Evolutionary conservation across 2,329 filamentous ascomycete species (phyloP).

Genomic region (Penicillium sp.): DNA sequence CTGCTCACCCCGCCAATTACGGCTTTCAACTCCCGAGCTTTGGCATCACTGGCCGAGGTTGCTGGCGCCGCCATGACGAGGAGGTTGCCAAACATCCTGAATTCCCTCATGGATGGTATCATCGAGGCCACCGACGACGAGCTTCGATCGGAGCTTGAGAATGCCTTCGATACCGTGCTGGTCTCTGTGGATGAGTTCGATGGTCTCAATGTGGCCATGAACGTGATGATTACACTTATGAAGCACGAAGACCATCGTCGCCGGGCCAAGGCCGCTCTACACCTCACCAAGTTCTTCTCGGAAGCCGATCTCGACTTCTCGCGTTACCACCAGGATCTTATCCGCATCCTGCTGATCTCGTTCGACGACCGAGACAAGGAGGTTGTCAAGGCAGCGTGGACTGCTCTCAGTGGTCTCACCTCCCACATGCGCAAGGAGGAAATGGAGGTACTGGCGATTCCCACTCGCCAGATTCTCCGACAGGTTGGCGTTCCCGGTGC

Average conservation of each 20-base stretch:
- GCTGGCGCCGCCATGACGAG: constrained; percentile 90
- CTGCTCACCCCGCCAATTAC: constrained; percentile 88
- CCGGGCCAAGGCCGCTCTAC: constrained; percentile 75
- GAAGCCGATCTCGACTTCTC: constrained; percentile 85
- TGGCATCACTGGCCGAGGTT: constrained; percentile 91
- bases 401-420: constrained; percentile 82
- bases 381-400: constrained; percentile 89
- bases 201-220: constrained; percentile 94
- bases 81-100: constrained; percentile 85
- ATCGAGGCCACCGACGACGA: constrained; percentile 73
- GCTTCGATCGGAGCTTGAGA: constrained; percentile 72
- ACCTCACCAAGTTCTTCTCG: constrained; percentile 85
- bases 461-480: constrained; percentile 82
- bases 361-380: constrained; percentile 85
- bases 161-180: constrained; percentile 85
- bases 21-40: constrained; percentile 89
- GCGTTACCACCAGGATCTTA: constrained; percentile 92
- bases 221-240: constrained; percentile 80
- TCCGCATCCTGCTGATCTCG: constrained; percentile 84
- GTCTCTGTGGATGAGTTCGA: constrained; percentile 94
- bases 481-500: constrained; percentile 87
- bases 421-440: constrained; percentile 93
- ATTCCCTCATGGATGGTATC: constrained; percentile 91
- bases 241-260: constrained; percentile 92
- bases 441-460: constrained; percentile 90